Conservation (phyloP, 2,329 filamentous ascomycete genomes). For the Talaromyces sp. region DNA sequence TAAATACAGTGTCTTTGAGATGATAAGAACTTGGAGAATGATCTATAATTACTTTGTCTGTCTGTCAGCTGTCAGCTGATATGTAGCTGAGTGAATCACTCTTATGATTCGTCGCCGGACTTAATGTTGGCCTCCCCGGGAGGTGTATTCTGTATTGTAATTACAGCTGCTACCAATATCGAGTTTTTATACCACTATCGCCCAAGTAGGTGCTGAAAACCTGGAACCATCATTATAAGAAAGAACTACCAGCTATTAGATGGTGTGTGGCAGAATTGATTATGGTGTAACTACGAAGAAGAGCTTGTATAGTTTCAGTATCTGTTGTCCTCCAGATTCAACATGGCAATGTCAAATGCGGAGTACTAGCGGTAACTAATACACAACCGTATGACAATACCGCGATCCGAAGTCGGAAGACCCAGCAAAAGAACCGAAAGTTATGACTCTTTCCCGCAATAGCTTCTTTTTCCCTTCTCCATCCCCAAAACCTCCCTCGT, state of each 20-base stretch:
- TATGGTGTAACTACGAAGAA: too few species aligned
- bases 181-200: not conserved
- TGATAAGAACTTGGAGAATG: not conserved
- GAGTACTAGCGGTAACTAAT: slow-evolving; percentile 29
- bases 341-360: not conserved
- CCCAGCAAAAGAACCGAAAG: slow-evolving; percentile 17
- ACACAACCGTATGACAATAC: slow-evolving; percentile 20
- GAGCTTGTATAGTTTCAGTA: too few species aligned
- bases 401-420: slow-evolving; percentile 34
- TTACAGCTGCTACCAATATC: not conserved
- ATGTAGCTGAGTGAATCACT: not conserved
- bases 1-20: not conserved
- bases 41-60: not conserved
- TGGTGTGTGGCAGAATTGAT: too few species aligned
- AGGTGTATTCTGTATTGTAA: slow-evolving; percentile 9
- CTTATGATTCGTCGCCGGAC: slow-evolving; percentile 10
- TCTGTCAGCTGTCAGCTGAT: not conserved
- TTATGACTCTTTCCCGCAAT: slow-evolving; percentile 17
- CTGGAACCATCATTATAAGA: not conserved
- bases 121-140: slow-evolving; percentile 12
- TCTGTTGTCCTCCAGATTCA: not conserved
- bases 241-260: not conserved
- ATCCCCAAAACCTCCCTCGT: slow-evolving; percentile 5
- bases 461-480: slow-evolving; percentile 14
- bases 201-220: not conserved